Evolutionary conservation across 768 basidiomycete genomes (phyloP), one percentile per base, ranked within the genome.

Genomic region (Mycena olivaceomarginata): DNA sequence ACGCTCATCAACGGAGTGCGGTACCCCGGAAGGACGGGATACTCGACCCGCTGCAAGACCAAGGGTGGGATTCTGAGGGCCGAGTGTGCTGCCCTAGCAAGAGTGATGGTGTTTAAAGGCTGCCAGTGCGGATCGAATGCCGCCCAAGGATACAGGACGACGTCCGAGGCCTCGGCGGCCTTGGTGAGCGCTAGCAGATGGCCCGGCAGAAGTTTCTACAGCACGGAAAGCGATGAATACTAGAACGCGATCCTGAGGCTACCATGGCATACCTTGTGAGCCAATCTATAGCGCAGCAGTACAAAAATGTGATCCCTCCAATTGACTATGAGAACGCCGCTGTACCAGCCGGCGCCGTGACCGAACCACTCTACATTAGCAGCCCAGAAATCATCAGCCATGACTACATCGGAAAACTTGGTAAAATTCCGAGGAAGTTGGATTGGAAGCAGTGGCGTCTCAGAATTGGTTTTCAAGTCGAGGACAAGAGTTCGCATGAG

Each of bases 1-100:
- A 73, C 72, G 41, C 53, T 73, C 65, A 73, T 67, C 43, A 66
- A 22, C 51, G 72, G 65, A 13, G 65, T 67, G 72, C 72, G 72
- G 25, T 20, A 48, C 18, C 72, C 72, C 25, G 72, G 72, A 56
- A 73, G 72, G 64, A 20, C 41, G 56, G 72, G 72, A 48, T 73
- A 73, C 56, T 57, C 72, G 25, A 60, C 45, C 72, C 20, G 43
- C 22, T 73, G 72, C 45, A 67, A 46, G 37, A 60, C 25, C 20
- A 67, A 8, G 20, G 72, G 72, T 20, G 45, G 31, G 8, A 73
- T 45, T 67, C 25, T 37, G 41, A 40, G n/a, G 56, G 65, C 41
- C n/a, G 12, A n/a, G 11, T 46, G 20, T 45, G 72, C 43, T 67
- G 51, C 57, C 56, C 25, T 59, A 22, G 56, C 65, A 22, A 73